Percentiles rank a stretch among this genome's conserved stretches.
Evolutionary conservation across 805 yeast species (phyloP).

Genomic region (Metschnikowia cubensis): DNA sequence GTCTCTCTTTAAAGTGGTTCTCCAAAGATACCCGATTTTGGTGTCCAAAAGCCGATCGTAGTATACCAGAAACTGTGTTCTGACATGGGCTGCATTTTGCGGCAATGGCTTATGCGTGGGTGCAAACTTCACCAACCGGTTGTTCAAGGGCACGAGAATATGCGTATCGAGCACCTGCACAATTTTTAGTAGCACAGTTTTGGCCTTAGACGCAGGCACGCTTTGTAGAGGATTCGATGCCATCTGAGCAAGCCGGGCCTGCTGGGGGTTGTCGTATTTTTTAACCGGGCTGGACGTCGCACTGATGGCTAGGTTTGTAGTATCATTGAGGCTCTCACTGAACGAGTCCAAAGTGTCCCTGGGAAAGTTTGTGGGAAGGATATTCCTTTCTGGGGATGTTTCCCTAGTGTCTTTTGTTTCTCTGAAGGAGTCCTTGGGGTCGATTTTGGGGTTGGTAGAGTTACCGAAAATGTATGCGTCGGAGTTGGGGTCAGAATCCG

Average conservation of each 20-base stretch:
- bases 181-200: not conserved
- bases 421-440: not conserved
- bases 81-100: not conserved
- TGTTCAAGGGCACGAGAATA: not conserved
- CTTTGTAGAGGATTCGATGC: not conserved
- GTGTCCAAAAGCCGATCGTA: conserved; percentile 28
- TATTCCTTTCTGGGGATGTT: not conserved
- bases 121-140: not conserved
- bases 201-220: not conserved
- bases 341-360: not conserved
- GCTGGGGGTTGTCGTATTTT: conserved; percentile 1
- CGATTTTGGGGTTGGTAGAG: conserved; percentile 16
- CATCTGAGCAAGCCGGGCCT: not conserved
- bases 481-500: conserved; percentile 7
- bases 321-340: conserved; percentile 4
- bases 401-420: not conserved
- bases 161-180: not conserved
- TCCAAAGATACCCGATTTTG: conserved; percentile 33
- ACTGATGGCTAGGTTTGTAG: conserved; percentile 12
- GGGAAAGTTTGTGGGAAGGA: not conserved
- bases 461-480: conserved; percentile 32
- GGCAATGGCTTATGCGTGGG: not conserved
- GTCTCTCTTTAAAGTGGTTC: conserved; percentile 45
- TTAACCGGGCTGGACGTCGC: conserved; percentile 14
- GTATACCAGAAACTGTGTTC: conserved; percentile 7